Evolutionary conservation across 2,329 filamentous ascomycete species (phyloP), one percentile per base, ranked within the genome.

Genomic region (Lasiodiplodia gonubiensis): DNA sequence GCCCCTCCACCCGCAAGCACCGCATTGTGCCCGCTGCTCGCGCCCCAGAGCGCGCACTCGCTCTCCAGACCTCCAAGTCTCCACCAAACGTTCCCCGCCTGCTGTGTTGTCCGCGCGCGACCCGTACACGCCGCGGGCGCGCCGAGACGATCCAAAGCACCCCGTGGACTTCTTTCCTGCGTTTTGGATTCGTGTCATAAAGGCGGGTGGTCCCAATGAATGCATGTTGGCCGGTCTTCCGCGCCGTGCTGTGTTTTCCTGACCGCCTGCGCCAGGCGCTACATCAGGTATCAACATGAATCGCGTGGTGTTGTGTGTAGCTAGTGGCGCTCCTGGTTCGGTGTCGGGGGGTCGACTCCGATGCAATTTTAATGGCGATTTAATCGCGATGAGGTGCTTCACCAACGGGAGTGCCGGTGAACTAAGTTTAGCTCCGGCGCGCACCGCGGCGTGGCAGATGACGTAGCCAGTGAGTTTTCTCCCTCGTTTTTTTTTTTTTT

Each of bases 31-130:
- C 46, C 42, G 42, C 59, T 52, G 59, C 59, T 51, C 25, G 39
- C 57, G 57, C 57, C 39, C 57, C 39, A 12, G 57, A 27, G 39
- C 39, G 57, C 57, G 16, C 25, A 60, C 57, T 60, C 59, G 59
- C 59, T 63, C 59, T 63, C 59, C 59, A 52, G 59, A 61, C 57
- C n/a, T 51, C 59, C 23, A n/a, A 25, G 46, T 60, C 57, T 49
- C 59, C 59, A 63, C 59, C 46, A 37, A 18, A 27, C 23, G 49
- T 51, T 51, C 59, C 59, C 59, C 59, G 59, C 59, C 27, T 63
- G 59, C 59, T 63, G 59, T 63, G 59, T 63, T 63, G 59, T 63
- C 49, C 59, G 59, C 49, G 59, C 59, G 59, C 46, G 59, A 35
- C 59, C 59, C 59, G 59, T 63, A 51, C 30, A 37, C 59, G 46